Base-by-base conservation (phyloP, 768 basidiomycete species). In the Amanita polypyramis region DNA sequence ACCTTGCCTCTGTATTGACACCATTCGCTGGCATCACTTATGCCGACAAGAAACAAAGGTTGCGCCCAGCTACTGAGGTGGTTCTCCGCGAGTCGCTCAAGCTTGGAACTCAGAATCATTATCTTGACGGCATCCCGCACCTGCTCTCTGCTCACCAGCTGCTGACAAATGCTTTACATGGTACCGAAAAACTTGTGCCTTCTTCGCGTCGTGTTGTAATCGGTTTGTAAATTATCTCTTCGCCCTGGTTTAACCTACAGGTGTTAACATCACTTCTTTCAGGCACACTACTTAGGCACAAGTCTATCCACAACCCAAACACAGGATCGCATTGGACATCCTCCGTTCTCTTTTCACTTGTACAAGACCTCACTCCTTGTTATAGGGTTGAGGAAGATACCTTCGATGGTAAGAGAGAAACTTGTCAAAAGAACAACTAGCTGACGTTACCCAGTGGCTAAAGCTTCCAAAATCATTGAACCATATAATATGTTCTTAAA, bases 31-130 rank as follows among this genome's bases (percentile, higher is more conserved):
- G 66, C 4, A 60, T 84, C 12, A 76, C 72, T 3, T 86, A 80
- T 56, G 58, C 52, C 12, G 80, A 85, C 52, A 68, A 70, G 51
- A 92, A 89, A 62, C 76, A 79, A 39, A 87, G 77, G 55, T 58
- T 60, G 0, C 66, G 75, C 8, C 68, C 73, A 5, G 76, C 79
- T 0, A 73, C 82, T 4, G 81, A 86, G 46, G 77, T 77, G 25
- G 80, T 82, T 23, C 74, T 97, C 29, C 75, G 85, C 40, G 88
- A 95, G 40, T 86, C 87, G 5, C 64, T 96, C 50, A 97, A 94
- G 61, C 71, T 91, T 21, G 88, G 89, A 8, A 70, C 74, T 15
- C 83, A 85, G 55, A 79, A 84, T 52, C 81, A 87, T 57, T 88
- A 78, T 53, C 64, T 86, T 14, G 85, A 85, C 57, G 90, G 85